phyloP scores from a whole-genome alignment of 2,329 filamentous ascomycete species.

The Pseudopyrenochaeta lycopersici region DNA sequence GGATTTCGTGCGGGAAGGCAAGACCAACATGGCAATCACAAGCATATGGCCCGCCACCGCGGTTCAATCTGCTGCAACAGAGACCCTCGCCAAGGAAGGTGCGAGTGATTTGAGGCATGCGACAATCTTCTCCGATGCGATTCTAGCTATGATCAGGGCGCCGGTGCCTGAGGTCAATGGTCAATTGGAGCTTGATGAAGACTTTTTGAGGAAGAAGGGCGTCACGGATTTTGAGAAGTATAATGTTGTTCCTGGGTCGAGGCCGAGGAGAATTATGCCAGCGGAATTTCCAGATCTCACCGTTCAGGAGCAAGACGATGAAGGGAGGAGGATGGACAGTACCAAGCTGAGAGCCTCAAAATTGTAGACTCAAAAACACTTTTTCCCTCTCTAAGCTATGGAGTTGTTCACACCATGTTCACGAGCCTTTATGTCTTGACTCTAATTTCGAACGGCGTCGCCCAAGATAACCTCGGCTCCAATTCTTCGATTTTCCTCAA shows the following conservation, averaged over 20 bases:
- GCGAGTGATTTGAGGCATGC: slow-evolving; percentile 69
- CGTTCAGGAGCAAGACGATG: slow-evolving; percentile 82
- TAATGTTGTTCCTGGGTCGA: slow-evolving; percentile 69
- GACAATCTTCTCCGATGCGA: slow-evolving; percentile 81
- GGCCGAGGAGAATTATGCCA: slow-evolving; percentile 82
- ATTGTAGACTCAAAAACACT: slow-evolving; percentile 10
- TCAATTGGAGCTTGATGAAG: slow-evolving; percentile 77
- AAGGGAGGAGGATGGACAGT: slow-evolving; percentile 77
- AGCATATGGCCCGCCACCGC: slow-evolving; percentile 84
- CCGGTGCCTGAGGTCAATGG: slow-evolving; percentile 73
- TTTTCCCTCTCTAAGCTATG: too few species aligned
- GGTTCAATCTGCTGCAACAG: slow-evolving; percentile 80
- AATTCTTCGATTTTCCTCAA: too few species aligned
- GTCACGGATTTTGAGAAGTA: slow-evolving; percentile 78
- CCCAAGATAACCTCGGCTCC: too few species aligned
- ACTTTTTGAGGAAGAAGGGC: slow-evolving; percentile 75
- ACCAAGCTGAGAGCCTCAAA: slow-evolving; percentile 38
- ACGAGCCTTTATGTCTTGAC: too few species aligned
- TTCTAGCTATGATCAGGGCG: slow-evolving; percentile 74
- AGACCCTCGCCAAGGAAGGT: slow-evolving; percentile 56
- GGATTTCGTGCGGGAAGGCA: slow-evolving; percentile 76
- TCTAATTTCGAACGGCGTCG: too few species aligned
- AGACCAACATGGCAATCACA: slow-evolving; percentile 76
- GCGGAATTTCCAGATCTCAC: slow-evolving; percentile 71
- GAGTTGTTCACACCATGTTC: too few species aligned